Conservation (phyloP, 257 asterid species). For the Avicennia marina region DNA sequence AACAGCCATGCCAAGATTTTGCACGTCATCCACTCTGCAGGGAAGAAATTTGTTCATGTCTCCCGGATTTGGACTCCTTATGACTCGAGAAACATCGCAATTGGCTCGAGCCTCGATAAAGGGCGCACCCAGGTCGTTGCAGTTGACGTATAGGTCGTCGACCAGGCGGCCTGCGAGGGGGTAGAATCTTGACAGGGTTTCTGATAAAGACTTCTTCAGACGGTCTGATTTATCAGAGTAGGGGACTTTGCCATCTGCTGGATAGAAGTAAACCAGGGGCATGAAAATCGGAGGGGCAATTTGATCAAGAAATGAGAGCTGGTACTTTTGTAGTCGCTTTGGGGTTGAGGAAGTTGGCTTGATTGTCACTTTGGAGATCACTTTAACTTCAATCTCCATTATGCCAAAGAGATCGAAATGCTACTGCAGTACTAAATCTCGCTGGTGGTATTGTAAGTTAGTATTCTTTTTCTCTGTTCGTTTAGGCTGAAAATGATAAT, state of each 20-base stretch:
- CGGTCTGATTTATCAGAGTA: constrained; percentile 17
- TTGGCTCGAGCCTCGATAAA: constrained; percentile 32
- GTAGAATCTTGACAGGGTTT: constrained; percentile 30
- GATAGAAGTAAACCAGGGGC: constrained; percentile 42
- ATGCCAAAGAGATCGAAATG: too few relatives aligned
- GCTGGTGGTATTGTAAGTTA: too few relatives aligned
- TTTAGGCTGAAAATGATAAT: too few relatives aligned
- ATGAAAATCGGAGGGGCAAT: constrained; percentile 31
- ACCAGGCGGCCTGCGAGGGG: constrained; percentile 49
- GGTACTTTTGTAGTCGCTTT: constrained; percentile 10
- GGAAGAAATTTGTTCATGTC: constrained; percentile 38
- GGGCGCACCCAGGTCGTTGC: constrained; percentile 41
- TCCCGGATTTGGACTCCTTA: constrained; percentile 21
- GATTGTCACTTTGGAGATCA: constrained; percentile 31
- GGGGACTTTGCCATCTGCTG: constrained; percentile 9
- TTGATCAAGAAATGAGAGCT: constrained; percentile 53
- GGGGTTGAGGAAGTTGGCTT: constrained; percentile 43
- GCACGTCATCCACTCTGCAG: constrained; percentile 18
- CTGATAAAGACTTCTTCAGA: constrained; percentile 41
- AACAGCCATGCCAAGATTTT: constrained; percentile 20
- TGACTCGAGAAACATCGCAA: constrained; percentile 21
- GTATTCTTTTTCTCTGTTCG: too few relatives aligned
- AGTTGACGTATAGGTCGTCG: constrained; percentile 26
- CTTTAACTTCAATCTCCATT: constrained; percentile 27
- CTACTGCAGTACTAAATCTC: too few relatives aligned